Evolutionary conservation across 2,329 filamentous ascomycete genomes (phyloP), one percentile per base, ranked within the genome.

Genomic region (Fusarium camptoceras): DNA sequence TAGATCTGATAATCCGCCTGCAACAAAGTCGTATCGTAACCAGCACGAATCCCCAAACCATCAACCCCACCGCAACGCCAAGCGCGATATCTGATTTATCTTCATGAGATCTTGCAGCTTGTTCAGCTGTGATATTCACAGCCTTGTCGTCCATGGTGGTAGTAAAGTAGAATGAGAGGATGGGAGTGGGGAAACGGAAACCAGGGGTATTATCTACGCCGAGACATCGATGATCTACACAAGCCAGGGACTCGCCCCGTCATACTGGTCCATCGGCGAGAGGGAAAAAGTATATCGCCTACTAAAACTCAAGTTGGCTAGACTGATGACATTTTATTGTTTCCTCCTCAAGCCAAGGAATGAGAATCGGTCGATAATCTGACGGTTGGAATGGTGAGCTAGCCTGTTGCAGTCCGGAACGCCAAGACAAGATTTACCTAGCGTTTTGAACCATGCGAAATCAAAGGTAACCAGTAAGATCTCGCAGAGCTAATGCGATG

Each of bases 1-100:
- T 24, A 2, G 55, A 20, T 10, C 58, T 47, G 6, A 55, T 59
- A 3, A 55, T 8, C 2, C n/a, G 37, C 3, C 71, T 70, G 31
- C 60, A 74, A 48, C 51, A 55, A 1, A 74, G 30, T 9, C 71
- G 60, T 20, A 74, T 1, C 0, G 24, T 56, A 5, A 73, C 66
- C 41, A 74, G 30, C 6, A 56, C 7, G 4, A n/a, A 22, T 9
- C 37, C 34, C 2, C 74, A 11, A 15, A 10, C 43, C 22, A 74
- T 64, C 12, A 71, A n/a, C 3, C n/a, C 30, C 7, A 49, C 18
- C 6, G 20, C 24, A 5, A 56, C 24, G 4, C 54, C 43, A 5
- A 56, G 18, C 15, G 20, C 37, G 2, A 39, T 7, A 1, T 24
- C 24, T 1, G 54, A 39, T 18, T 39, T 49, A 3, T 20, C 12